Conservation (phyloP, 192 early-diverging fungal genomes). For the Piromyces sp. region DNA sequence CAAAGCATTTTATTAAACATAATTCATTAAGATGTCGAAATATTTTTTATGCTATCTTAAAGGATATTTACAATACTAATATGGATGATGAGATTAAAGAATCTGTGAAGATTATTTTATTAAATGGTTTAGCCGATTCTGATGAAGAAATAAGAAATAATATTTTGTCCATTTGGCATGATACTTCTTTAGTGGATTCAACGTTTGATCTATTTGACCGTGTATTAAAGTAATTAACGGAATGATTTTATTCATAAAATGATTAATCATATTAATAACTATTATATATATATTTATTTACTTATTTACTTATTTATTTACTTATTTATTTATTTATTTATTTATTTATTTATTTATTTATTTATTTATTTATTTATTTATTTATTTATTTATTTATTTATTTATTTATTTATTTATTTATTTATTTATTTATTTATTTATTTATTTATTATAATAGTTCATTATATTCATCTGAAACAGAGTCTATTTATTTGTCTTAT, state of each 20-base stretch:
- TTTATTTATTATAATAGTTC: no score
- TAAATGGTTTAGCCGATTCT: constrained; percentile 17
- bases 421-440: no score
- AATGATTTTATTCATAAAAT: no score
- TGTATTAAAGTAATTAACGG: background rate
- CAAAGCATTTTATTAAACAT: constrained; percentile 29
- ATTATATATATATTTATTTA: no score
- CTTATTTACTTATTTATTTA: background rate
- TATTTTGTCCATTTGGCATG: background rate
- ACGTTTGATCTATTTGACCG: background rate
- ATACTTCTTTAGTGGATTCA: background rate
- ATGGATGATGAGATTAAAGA: background rate
- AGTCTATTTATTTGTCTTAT: constrained; percentile 43
- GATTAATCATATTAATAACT: no score
- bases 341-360: no score
- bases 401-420: no score
- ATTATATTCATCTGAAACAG: constrained; percentile 41
- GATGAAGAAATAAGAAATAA: constrained; percentile 13
- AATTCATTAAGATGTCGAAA: constrained; percentile 15
- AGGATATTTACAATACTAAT: constrained; percentile 1
- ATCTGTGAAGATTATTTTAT: constrained; percentile 7
- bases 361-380: no score
- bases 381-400: no score
- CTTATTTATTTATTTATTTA: no score
- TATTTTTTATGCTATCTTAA: constrained; percentile 18